Evolutionary conservation across 2,329 filamentous ascomycete species (phyloP).

Genomic region (Ophiostoma triangulosporum): DNA sequence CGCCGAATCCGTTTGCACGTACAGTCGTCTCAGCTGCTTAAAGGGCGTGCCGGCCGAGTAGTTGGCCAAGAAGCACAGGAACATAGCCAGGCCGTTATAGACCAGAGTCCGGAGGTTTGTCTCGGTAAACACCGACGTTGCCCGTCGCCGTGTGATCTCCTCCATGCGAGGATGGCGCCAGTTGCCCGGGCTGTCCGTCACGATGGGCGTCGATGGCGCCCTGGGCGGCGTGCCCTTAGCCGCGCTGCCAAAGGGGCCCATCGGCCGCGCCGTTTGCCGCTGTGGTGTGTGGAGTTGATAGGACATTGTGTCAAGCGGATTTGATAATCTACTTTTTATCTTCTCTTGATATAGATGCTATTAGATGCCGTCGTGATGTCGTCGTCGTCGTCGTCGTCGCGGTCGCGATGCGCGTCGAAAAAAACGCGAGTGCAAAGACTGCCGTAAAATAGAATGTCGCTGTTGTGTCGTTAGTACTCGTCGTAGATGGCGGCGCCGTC

Average conservation of each 20-base stretch:
- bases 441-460: neutral
- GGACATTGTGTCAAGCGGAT: neutral
- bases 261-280: constrained; percentile 4
- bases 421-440: neutral
- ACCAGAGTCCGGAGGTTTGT: constrained; percentile 58
- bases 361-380: neutral
- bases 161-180: constrained; percentile 85
- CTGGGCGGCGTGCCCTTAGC: neutral
- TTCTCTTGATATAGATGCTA: neutral
- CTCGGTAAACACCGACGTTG: constrained; percentile 64
- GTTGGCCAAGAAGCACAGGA: constrained; percentile 18
- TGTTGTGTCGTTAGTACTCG: neutral
- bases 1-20: no score
- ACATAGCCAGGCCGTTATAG: constrained; percentile 43
- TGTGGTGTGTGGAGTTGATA: constrained; percentile 7
- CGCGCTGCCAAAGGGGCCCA: neutral
- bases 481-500: neutral
- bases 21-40: constrained; percentile 26
- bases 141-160: constrained; percentile 73
- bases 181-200: constrained; percentile 52
- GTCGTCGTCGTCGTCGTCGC: neutral
- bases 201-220: constrained; percentile 13
- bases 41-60: constrained; percentile 17
- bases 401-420: neutral
- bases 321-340: no score